Base-by-base conservation (phyloP, 1,139 yeast genomes). In the Suhomyces anneliseae region DNA sequence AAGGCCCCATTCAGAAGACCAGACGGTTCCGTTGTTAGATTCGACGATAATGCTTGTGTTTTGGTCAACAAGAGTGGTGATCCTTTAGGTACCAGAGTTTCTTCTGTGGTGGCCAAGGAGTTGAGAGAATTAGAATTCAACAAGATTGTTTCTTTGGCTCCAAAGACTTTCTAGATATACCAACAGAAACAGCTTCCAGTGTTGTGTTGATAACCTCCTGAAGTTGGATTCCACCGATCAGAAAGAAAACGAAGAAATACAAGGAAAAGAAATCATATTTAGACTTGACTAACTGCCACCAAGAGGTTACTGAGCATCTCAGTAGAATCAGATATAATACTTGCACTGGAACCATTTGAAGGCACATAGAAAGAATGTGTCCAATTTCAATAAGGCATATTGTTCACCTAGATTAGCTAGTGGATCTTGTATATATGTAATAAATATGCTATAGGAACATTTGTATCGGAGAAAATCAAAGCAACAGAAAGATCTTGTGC, bases 1-100 rank as follows among this genome's bases (percentile, higher is more conserved):
- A 90, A 85, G 69, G 92, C 93, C 55, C 92, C 90, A 33, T 82
- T 85, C 51, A 81, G 80, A 64, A 82, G 99, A 64, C 78, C 85
- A 2, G 98, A 95, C 63, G 99, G 99, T 2, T 79, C 96, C 7
- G 83, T 83, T 26, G 78, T 93, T 36, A 76, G 90, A 57, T 93
- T 93, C 64, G 97, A 93, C 64, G 99, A 93, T 68, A 93, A 93
- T 66, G 99, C 99, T 1, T 92, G 98, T 72, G 98, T 95, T 34
- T 78, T 93, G 62, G 82, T 93, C 53, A 92, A 93, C 71, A 90
- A 90, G 69, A 85, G 85, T 55, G 90, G 90, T 27, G 99, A 95
- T 62, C 97, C 98, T 8, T 78, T 93, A 46, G 99, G 99, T 10
- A 87, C 97, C 34, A 86, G 99, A 78, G 90, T 93, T 34, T 81